Base-by-base conservation (phyloP, 2,329 filamentous ascomycete genomes). In the Chrysoporthe deuterocubensis region DNA sequence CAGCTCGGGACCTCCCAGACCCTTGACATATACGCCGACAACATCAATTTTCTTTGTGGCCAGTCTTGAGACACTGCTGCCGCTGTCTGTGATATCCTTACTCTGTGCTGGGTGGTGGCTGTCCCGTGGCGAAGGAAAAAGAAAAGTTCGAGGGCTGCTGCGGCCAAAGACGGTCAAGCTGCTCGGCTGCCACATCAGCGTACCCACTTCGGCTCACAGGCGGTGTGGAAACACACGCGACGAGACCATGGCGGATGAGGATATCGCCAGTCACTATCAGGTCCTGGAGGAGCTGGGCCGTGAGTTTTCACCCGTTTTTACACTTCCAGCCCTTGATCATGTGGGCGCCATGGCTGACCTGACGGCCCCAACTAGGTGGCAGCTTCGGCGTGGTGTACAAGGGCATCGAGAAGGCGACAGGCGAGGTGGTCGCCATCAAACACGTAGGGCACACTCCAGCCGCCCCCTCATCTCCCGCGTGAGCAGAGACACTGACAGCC, bases 351-450 rank as follows among this genome's bases (percentile, higher is more conserved):
- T 26, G 67, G 50, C 54, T 32, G 56, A 40, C 57, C 56, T 69
- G 62, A 44, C n/a, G n/a, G 18, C 34, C 54, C 69, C 32, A 64
- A 70, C 56, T 75, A 96, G 93, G 93, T 80, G 95, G 95, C 68
- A 97, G 94, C 79, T 99, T 99, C 79, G 96, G 96, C 67, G 90
- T 95, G 57, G 96, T 99, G 43, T 99, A 97, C 86, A 97, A 97
- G 79, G 96, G 94, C 62, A 94, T 97, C 76, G 94, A 98, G 75
- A 93, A 90, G 77, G 84, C 89, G 40, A 97, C 95, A 0, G 95
- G 95, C 71, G 94, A 97, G 75, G 91, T 94, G 52, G 96, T 98
- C 65, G 96, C 96, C 43, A 96, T 99, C 80, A 99, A 99, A 81
- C 93, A 97, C 84, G 94, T 96, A 84, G 76, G 91, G 81, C 54